A percentile compares a stretch with the other conserved stretches of the same genome.
Conservation (phyloP, 2,329 filamentous ascomycete species). For the Neurospora crassa region DNA sequence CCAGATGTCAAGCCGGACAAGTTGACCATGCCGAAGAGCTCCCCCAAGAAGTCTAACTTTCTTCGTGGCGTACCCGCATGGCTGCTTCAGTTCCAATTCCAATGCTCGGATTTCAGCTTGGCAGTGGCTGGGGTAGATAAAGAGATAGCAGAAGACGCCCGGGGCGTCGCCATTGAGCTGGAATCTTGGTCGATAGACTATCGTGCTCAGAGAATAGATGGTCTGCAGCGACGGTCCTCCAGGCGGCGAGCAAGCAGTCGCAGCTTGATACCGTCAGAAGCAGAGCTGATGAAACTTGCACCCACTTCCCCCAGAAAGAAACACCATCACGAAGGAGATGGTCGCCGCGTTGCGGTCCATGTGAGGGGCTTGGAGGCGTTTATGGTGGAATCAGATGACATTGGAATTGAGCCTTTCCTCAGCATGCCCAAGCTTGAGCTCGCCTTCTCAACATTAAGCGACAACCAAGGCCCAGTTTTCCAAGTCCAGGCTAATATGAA, state of each 20-base stretch:
- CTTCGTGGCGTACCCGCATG: conserved; percentile 72
- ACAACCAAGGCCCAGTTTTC: conserved; percentile 78
- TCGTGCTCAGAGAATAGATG: conserved; percentile 66
- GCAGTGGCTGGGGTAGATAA: conserved; percentile 85
- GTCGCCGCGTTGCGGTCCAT: conserved; percentile 71
- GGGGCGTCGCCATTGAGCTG: conserved; percentile 77
- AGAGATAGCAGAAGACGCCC: conserved; percentile 69
- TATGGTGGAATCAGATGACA: conserved; percentile 80
- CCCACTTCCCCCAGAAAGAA: conserved; percentile 46
- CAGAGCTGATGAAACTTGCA: conserved; percentile 46
- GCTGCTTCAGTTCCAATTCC: conserved; percentile 74
- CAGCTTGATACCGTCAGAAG: conserved; percentile 57
- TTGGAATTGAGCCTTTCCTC: conserved; percentile 79
- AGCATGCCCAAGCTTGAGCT: conserved; percentile 81
- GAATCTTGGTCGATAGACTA: conserved; percentile 87
- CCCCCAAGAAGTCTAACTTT: conserved; percentile 51
- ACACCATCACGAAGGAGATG: conserved; percentile 55
- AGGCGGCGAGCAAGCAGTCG: conserved; percentile 68
- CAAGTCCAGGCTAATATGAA: conserved; percentile 76
- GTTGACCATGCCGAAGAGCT: conserved; percentile 36
- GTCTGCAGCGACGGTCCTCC: conserved; percentile 44
- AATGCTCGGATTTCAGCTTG: conserved; percentile 80
- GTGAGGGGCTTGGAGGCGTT: conserved; percentile 79
- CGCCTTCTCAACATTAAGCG: conserved; percentile 73
- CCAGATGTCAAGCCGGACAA: conserved; percentile 59